phyloP scores from a whole-genome alignment of 1,139 yeast genomes.

The Barnettozyma hawaiiensis region DNA sequence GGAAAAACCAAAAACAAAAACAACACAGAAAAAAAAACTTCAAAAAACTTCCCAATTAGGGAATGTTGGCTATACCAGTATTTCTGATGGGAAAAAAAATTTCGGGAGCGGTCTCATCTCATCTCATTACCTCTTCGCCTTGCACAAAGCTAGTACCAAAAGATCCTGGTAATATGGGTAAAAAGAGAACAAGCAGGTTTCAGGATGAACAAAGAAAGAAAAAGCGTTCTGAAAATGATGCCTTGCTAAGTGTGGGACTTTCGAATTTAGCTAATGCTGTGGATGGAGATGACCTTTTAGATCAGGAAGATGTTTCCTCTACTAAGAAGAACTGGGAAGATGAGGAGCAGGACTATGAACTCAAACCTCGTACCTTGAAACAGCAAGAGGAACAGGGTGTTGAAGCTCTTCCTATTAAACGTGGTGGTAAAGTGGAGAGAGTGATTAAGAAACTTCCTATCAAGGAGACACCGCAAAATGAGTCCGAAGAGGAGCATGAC shows the following conservation, averaged over 20 bases:
- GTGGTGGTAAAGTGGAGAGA: constrained; percentile 64
- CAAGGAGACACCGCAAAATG: constrained; percentile 23
- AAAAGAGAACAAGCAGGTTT: constrained; percentile 39
- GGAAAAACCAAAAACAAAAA: no score
- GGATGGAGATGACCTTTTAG: constrained; percentile 24
- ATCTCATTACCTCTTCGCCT: constrained; percentile 8
- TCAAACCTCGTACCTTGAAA: constrained; percentile 45
- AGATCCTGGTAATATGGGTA: constrained; percentile 36
- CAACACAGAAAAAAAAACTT: constrained; percentile 9
- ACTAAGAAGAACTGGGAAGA: constrained; percentile 38
- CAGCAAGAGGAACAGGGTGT: constrained; percentile 38
- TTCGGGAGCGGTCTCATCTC: constrained; percentile 2
- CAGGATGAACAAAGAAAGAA: constrained; percentile 37
- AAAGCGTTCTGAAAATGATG: constrained; percentile 50
- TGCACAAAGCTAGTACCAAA: no score
- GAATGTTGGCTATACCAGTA: constrained; percentile 8
- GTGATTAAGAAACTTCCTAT: constrained; percentile 34
- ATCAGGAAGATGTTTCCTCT: constrained; percentile 14
- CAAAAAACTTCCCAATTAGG: constrained; percentile 12
- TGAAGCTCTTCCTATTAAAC: constrained; percentile 81
- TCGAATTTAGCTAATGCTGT: constrained; percentile 30
- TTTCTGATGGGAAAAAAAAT: not conserved
- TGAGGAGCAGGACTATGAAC: constrained; percentile 66
- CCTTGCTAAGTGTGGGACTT: constrained; percentile 41
- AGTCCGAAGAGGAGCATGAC: constrained; percentile 13